Base-by-base conservation (phyloP, 148 eudicot species). In the Camellia sinensis region DNA sequence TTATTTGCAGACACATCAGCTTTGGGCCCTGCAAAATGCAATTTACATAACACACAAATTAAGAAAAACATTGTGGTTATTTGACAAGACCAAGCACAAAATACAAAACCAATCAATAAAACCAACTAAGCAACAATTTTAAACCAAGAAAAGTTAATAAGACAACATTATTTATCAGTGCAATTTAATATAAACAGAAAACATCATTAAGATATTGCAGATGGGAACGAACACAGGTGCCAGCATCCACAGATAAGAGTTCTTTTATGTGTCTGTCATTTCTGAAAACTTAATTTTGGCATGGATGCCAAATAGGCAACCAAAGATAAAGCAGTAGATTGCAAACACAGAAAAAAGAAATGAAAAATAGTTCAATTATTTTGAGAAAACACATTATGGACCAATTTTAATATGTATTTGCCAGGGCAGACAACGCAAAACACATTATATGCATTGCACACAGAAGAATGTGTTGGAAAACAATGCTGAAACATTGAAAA, bases 1-100 rank as follows among this genome's bases (percentile, higher is more conserved):
- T 87, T 71, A 75, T 76, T 83, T 60, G 66, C 80, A 59, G 89
- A 77, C 74, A 85, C 85, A 78, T 82, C 85, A 75, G 85, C 82
- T 81, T 82, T 88, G 15, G 82, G 61, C 60, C 87, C 97, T 92
- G 83, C 45, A 67, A 48, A 60, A 41, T 70, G 12, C 60, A 29
- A 29, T 29, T 60, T 68, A 63, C 53, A 70, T 19, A 66, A 7
- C 54, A 2, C 57, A 69, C 29, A 57, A 57, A 19, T 18, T 48
- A 45, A 75, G 69, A 21, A 56, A 29, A 54, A 43, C 65, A 56
- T 69, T 53, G 65, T 8, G 73, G 37, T 56, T 68, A 60, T 9
- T 40, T 41, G 52, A 41, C 43, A 1, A 67, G 7, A 17, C 29
- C 45, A 29, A 29, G 37, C 37, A 73, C n/a, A 41, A 37, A 56